phyloP scores from a whole-genome alignment of 2,329 filamentous ascomycete species.

The Colletotrichum zoysiae region DNA sequence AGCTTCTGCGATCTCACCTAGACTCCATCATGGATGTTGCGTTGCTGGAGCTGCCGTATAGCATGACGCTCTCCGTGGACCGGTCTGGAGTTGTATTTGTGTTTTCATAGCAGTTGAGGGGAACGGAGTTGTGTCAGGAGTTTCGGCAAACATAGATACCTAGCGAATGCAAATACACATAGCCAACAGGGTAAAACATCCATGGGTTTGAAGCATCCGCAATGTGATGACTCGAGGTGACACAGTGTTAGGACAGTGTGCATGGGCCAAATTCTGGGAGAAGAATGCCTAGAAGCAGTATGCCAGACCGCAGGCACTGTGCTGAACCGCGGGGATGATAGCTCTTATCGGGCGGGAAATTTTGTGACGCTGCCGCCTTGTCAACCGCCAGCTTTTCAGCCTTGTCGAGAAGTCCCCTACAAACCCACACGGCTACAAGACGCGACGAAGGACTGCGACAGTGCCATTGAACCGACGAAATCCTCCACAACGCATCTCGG shows the following conservation, averaged over 20 bases:
- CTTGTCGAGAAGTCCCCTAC: constrained; percentile 27
- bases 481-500: background rate
- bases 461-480: constrained; percentile 2
- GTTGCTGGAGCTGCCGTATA: constrained; percentile 89
- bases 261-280: background rate
- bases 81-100: constrained; percentile 91
- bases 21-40: constrained; percentile 90
- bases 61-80: constrained; percentile 93
- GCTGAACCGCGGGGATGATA: constrained; percentile 17
- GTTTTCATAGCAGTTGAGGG: constrained; percentile 56
- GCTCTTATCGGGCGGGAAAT: constrained; percentile 39
- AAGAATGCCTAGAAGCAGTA: accelerated
- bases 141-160: constrained; percentile 30
- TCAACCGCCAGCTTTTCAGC: constrained; percentile 42
- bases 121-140: constrained; percentile 18
- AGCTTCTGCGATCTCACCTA: constrained; percentile 86
- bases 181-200: background rate
- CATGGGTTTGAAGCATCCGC: background rate
- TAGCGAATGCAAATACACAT: constrained; percentile 15
- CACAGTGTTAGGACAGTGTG: constrained; percentile 4
- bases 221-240: background rate
- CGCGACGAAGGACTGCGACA: constrained; percentile 14
- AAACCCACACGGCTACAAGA: constrained; percentile 19
- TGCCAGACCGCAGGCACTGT: background rate
- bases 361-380: constrained; percentile 37